A percentile compares a stretch with the other conserved stretches of the same genome.
These are phyloP conservation scores for Trichoderma gracile DNA, from an alignment of 2,329 filamentous ascomycete species.

Conservation along the genomic window DNA sequence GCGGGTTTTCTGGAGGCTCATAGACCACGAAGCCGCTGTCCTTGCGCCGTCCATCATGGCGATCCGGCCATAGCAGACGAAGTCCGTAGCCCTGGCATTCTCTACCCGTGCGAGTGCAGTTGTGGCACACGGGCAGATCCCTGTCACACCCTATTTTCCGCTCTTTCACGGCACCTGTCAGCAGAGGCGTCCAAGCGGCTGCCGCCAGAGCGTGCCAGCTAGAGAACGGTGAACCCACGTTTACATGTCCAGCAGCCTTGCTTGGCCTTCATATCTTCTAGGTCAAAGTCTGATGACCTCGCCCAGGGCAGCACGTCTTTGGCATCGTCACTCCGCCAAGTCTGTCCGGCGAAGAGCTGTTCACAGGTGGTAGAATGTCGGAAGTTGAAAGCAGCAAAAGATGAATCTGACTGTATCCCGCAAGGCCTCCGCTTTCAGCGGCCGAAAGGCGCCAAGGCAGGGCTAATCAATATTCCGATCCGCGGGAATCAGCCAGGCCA, in stretches of 20 bases:
- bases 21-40: constrained; percentile 24
- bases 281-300: constrained; percentile 20
- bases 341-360: neutral
- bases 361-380: neutral
- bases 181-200: neutral
- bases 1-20: constrained; percentile 22
- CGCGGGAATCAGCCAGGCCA: neutral
- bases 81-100: constrained; percentile 48
- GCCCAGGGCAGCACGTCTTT: constrained; percentile 11
- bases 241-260: constrained; percentile 30
- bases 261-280: constrained; percentile 25
- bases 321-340: constrained; percentile 17
- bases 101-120: constrained; percentile 46
- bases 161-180: constrained; percentile 35
- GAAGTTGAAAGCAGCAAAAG: neutral
- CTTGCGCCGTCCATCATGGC: constrained; percentile 46
- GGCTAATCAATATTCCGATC: constrained; percentile 24
- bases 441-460: constrained; percentile 11
- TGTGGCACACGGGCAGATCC: constrained; percentile 45
- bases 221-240: constrained; percentile 21
- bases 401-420: constrained; percentile 12
- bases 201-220: neutral
- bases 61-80: constrained; percentile 50
- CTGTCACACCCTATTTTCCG: constrained; percentile 52
- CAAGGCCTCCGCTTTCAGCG: constrained; percentile 17